phyloP scores from a whole-genome alignment of 2,329 filamentous ascomycete genomes.

The Xenoacremonium recifei region DNA sequence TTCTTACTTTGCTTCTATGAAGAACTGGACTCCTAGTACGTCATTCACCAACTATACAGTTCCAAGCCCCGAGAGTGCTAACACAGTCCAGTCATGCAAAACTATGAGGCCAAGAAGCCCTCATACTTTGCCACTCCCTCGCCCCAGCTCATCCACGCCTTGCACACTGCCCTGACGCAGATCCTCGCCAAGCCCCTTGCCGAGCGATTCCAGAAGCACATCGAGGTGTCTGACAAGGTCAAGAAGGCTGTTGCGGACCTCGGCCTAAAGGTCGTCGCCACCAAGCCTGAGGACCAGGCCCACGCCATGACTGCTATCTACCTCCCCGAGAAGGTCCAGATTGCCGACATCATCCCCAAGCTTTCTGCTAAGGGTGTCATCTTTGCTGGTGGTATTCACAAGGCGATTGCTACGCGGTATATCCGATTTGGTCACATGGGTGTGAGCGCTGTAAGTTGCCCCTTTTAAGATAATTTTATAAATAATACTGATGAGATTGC shows the following conservation, averaged over 20 bases:
- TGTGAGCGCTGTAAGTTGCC: slow-evolving; percentile 69
- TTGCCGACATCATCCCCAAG: slow-evolving; percentile 80
- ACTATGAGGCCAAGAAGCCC: slow-evolving; percentile 96
- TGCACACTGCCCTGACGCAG: slow-evolving; percentile 85
- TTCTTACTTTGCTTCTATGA: slow-evolving; percentile 94
- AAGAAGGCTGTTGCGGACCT: slow-evolving; percentile 80
- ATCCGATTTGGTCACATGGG: slow-evolving; percentile 98
- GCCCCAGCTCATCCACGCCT: slow-evolving; percentile 87
- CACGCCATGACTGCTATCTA: slow-evolving; percentile 99
- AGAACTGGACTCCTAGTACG: slow-evolving; percentile 92
- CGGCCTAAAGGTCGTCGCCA: slow-evolving; percentile 83
- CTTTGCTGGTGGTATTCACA: slow-evolving; percentile 94
- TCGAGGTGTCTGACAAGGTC: slow-evolving; percentile 75
- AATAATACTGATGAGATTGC: slow-evolving; percentile 17
- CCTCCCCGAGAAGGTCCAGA: slow-evolving; percentile 79
- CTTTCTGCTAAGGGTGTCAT: slow-evolving; percentile 85
- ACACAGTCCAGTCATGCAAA: slow-evolving; percentile 76
- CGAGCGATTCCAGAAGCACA: slow-evolving; percentile 81
- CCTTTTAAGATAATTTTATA: not conserved
- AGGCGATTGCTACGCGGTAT: slow-evolving; percentile 90
- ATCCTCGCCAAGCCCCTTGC: slow-evolving; percentile 78
- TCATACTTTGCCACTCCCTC: slow-evolving; percentile 98
- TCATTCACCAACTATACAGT: slow-evolving; percentile 8
- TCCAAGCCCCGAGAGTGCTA: slow-evolving; percentile 7
- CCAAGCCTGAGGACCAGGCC: slow-evolving; percentile 85